phyloP scores from a whole-genome alignment of 257 asterid species.

The Nemophila menziesii region DNA sequence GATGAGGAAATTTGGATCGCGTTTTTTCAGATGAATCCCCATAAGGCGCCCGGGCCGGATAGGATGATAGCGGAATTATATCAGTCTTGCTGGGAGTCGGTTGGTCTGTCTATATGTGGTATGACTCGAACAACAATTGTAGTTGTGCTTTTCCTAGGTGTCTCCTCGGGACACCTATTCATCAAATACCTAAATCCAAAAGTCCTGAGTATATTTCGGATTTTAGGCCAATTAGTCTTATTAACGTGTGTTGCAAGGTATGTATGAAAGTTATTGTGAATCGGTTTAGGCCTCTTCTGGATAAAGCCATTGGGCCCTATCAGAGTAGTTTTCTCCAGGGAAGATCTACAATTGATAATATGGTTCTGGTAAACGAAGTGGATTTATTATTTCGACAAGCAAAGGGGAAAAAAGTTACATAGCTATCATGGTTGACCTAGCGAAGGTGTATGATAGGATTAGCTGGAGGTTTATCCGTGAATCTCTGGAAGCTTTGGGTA shows the following conservation, averaged over 20 bases:
- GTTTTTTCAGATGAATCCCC: not conserved
- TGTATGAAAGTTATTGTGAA: not conserved
- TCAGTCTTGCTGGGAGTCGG: not conserved
- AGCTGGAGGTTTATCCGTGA: not conserved
- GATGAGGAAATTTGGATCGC: not conserved
- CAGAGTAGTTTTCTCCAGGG: not conserved
- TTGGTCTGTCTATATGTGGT: not conserved
- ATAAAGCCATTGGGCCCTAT: too few relatives aligned
- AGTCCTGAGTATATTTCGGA: not conserved
- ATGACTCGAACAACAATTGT: too few relatives aligned
- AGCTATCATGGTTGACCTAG: not conserved
- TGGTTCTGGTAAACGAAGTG: not conserved
- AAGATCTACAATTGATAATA: not conserved
- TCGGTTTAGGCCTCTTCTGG: not conserved
- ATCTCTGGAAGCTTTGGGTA: not conserved
- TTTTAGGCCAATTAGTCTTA: not conserved
- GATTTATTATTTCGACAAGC: not conserved
- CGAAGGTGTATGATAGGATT: not conserved
- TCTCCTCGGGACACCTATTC: not conserved
- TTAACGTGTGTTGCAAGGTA: not conserved
- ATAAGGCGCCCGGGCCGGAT: slow-evolving; percentile 5
- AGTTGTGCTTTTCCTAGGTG: not conserved
- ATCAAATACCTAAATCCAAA: not conserved
- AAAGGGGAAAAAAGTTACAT: not conserved
- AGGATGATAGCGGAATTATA: not conserved